These are phyloP conservation scores for Aegilops sharonensis DNA, from an alignment of 176 grass and related monocot species.

Conservation along the genomic window DNA sequence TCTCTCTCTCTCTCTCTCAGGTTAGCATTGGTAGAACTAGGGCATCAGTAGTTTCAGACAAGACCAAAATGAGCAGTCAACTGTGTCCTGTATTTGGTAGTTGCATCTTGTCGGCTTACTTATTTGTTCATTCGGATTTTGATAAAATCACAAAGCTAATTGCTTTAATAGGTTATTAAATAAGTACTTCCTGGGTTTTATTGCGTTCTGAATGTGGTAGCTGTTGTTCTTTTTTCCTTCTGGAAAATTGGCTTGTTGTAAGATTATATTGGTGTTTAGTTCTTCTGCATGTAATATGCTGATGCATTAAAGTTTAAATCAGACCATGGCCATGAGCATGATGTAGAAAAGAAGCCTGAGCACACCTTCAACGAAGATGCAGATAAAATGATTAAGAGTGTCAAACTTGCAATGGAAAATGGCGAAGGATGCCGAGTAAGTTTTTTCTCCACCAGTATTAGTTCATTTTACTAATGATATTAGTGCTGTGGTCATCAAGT, in stretches of 20 bases:
- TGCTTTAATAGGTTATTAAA: neutral
- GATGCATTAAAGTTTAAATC: slow-evolving; percentile 19
- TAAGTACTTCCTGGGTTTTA: neutral
- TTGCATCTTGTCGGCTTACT: neutral
- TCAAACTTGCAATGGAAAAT: slow-evolving; percentile 82
- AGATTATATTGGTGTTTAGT: neutral
- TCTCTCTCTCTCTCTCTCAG: neutral
- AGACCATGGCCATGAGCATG: slow-evolving; percentile 70
- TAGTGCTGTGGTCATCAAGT: neutral
- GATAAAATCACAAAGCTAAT: slow-evolving; percentile 7
- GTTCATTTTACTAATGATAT: slow-evolving; percentile 32
- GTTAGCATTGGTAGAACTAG: neutral
- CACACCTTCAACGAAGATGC: slow-evolving; percentile 72
- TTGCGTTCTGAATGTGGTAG: neutral
- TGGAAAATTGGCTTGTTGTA: neutral
- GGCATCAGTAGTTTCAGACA: neutral
- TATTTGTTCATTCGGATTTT: neutral
- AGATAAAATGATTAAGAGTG: slow-evolving; percentile 95
- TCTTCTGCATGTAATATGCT: slow-evolving; percentile 35
- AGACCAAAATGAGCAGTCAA: neutral
- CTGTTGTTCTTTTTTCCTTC: neutral
- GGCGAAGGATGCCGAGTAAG: slow-evolving; percentile 93
- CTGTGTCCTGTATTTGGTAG: neutral
- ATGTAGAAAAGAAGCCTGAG: slow-evolving; percentile 66
- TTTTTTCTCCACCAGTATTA: slow-evolving; percentile 7